Percentiles rank a stretch among this genome's conserved stretches.
phyloP scores from a whole-genome alignment of 805 yeast species.

The Yarrowia sp. region DNA sequence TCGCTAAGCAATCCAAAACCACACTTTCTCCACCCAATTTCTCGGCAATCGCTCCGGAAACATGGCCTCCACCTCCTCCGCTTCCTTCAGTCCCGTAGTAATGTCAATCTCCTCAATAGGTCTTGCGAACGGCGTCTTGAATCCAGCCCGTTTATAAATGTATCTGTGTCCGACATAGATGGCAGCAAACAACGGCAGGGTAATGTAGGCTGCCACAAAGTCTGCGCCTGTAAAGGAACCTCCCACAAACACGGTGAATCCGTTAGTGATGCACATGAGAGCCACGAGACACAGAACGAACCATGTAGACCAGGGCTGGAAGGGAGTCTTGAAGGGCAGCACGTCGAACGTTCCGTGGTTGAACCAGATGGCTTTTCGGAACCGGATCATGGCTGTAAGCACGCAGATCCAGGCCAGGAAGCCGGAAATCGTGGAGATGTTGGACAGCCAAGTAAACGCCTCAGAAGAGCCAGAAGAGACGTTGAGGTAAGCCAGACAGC shows the following conservation, averaged over 20 bases:
- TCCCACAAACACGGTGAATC: slow-evolving; percentile 69
- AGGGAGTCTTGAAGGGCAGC: slow-evolving; percentile 62
- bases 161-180: slow-evolving; percentile 65
- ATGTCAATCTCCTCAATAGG: slow-evolving; percentile 68
- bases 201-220: slow-evolving; percentile 75
- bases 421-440: slow-evolving; percentile 70
- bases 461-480: slow-evolving; percentile 59
- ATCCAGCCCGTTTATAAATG: slow-evolving; percentile 53
- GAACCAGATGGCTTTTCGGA: slow-evolving; percentile 66
- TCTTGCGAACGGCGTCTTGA: slow-evolving; percentile 52
- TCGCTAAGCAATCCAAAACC: slow-evolving; percentile 59
- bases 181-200: slow-evolving; percentile 62
- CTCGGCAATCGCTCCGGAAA: slow-evolving; percentile 48
- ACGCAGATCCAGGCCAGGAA: slow-evolving; percentile 68
- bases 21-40: slow-evolving; percentile 55
- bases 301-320: slow-evolving; percentile 66
- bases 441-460: slow-evolving; percentile 71
- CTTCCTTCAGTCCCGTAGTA: slow-evolving; percentile 60
- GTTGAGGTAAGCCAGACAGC: slow-evolving; percentile 71
- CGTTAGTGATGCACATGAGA: slow-evolving; percentile 71
- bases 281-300: slow-evolving; percentile 59
- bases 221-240: slow-evolving; percentile 59
- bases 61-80: slow-evolving; percentile 62
- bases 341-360: slow-evolving; percentile 60
- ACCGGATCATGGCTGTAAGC: slow-evolving; percentile 62